A percentile compares a stretch with the other conserved stretches of the same genome.
phyloP scores from a whole-genome alignment of 148 eudicot species.

The Rhododendron henanense region DNA sequence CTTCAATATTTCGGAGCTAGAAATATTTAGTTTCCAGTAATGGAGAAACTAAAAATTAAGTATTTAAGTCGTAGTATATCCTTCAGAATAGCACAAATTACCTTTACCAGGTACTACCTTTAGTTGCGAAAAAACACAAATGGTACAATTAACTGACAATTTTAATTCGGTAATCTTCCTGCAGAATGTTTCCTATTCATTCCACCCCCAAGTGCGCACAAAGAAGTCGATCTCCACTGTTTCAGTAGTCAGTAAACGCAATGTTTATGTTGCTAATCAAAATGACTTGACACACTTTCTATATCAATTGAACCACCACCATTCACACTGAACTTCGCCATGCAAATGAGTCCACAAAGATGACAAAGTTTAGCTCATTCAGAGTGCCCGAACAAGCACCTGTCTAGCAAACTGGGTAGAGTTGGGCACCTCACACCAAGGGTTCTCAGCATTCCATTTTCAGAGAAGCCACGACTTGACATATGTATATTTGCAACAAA shows the following conservation, averaged over 20 bases:
- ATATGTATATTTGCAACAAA: background rate
- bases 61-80: background rate
- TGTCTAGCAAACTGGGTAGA: background rate
- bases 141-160: background rate
- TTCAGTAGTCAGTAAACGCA: background rate
- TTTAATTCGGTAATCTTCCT: background rate
- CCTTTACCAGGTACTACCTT: background rate
- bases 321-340: background rate
- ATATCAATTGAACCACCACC: background rate
- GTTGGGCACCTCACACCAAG: background rate
- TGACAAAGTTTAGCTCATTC: background rate
- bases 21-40: background rate
- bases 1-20: background rate
- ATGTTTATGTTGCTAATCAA: background rate
- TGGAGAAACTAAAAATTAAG: background rate
- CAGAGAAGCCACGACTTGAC: background rate
- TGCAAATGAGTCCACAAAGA: background rate
- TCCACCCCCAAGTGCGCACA: background rate
- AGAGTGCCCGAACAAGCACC: background rate
- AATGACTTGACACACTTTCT: background rate
- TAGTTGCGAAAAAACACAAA: background rate
- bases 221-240: background rate
- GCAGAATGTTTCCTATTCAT: background rate
- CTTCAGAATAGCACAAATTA: background rate
- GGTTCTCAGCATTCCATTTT: background rate